Evolutionary conservation across 1,139 yeast genomes (phyloP), one percentile per base, ranked within the genome.

Genomic region (Yamadazyma trypodendri): DNA sequence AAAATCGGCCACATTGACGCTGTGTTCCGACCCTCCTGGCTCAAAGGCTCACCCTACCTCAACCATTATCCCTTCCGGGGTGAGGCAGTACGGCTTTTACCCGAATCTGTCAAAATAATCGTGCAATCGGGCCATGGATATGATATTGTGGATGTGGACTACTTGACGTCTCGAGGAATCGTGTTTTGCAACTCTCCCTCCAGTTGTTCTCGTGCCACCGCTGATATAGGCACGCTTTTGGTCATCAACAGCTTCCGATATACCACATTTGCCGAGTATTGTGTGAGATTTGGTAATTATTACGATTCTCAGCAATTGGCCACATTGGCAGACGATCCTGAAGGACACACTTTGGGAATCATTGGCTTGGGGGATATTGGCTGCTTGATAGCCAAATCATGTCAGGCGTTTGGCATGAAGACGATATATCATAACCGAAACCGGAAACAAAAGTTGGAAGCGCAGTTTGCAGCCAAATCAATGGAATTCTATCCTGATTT

Each of bases 321-420:
- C 14, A 37, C 40, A 9, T 14, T 42, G 16, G 48, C 60, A 3
- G 60, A 55, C 14, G 63, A 64, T 41, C 69, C 68, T 3, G 44
- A 51, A 23, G 66, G 64, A 0, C 55, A 57, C 23, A 59, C 63
- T 0, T 44, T 65, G 35, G 71, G 71, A 8, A 55, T 65, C 12
- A 46, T 65, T 29, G 71, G 70, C 0, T 39, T 65, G 24, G 71
- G 71, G 6, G 63, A 61, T 37, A 64, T 65, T 41, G 70, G 68
- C 3, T 37, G 52, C 22, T 48, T 61, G 14, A 64, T 63, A 3
- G 68, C 68, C 1, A 52, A 50, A 31, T 55, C 61, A 3, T 59
- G 64, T 41, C 46, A 54, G n/a, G 48, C 58, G 6, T 32, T 65
- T 31, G 69, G 66, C 1, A 64, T 65, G 69, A 56, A 59, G 4